Percentiles rank a stretch among this genome's conserved stretches.
These are phyloP conservation scores for Auricularia cornea DNA, from an alignment of 768 basidiomycete genomes.

Conservation along the genomic window DNA sequence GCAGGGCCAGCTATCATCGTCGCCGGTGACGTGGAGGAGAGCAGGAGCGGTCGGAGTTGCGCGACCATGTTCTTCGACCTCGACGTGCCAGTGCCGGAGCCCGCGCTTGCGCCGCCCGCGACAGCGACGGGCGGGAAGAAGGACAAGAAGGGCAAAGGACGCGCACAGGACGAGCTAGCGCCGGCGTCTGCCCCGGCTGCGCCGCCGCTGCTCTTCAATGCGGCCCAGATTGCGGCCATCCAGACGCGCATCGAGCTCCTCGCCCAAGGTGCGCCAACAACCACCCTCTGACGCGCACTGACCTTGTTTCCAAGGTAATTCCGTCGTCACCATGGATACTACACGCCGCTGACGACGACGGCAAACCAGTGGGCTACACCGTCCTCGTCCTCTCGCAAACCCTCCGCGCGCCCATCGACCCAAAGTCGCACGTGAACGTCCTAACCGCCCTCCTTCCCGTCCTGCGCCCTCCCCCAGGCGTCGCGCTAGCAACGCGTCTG, in stretches of 20 bases:
- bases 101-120: constrained; percentile 16
- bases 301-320: constrained; percentile 25
- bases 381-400: constrained; percentile 72
- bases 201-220: constrained; percentile 31
- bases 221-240: constrained; percentile 47
- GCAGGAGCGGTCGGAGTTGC: too few relatives aligned
- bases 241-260: constrained; percentile 62
- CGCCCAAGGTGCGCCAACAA: constrained; percentile 63
- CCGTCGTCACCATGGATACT: background rate
- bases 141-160: constrained; percentile 14
- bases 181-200: background rate
- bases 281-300: too few relatives aligned
- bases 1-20: too few relatives aligned
- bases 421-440: constrained; percentile 58
- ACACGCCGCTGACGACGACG: constrained; percentile 1
- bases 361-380: constrained; percentile 72
- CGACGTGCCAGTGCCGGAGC: constrained; percentile 45
- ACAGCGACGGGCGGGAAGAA: background rate
- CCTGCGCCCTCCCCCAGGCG: constrained; percentile 47
- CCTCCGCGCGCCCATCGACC: constrained; percentile 61
- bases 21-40: too few relatives aligned
- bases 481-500: constrained; percentile 64
- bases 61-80: constrained; percentile 56
- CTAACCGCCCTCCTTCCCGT: constrained; percentile 50
- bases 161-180: constrained; percentile 20